Evolutionary conservation across 2,329 filamentous ascomycete genomes (phyloP).

Genomic region (Setomelanomma holmii): DNA sequence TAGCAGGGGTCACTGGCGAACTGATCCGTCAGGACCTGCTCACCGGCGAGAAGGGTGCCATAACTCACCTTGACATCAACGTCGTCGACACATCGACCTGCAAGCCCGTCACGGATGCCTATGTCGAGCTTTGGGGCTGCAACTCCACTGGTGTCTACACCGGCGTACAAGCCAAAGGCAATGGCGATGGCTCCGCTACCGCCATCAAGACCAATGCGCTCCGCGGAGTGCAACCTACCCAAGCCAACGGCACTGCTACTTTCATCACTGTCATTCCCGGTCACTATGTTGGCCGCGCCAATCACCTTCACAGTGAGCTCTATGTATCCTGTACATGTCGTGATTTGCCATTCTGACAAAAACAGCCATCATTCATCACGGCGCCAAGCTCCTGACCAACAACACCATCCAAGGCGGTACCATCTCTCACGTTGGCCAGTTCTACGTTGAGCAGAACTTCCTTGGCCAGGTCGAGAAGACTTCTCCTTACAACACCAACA

Average conservation of each 20-base stretch:
- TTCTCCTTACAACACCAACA: constrained; percentile 55
- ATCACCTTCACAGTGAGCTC: constrained; percentile 42
- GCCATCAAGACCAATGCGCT: constrained; percentile 50
- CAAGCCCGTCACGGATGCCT: constrained; percentile 58
- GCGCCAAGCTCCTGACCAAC: constrained; percentile 53
- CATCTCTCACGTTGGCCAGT: constrained; percentile 67
- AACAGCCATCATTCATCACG: constrained; percentile 47
- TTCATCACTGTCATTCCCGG: constrained; percentile 59
- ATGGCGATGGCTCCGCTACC: constrained; percentile 37
- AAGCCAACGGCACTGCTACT: constrained; percentile 56
- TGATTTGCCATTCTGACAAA: neutral
- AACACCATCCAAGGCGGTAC: constrained; percentile 60
- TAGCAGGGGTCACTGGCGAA: constrained; percentile 56
- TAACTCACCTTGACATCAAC: constrained; percentile 61
- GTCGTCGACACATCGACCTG: constrained; percentile 62
- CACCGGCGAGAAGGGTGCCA: constrained; percentile 58
- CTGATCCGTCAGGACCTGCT: constrained; percentile 58
- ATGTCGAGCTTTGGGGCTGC: constrained; percentile 60
- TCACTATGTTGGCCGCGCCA: constrained; percentile 45
- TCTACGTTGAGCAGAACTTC: constrained; percentile 69
- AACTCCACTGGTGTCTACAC: constrained; percentile 54
- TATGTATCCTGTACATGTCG: too few species aligned
- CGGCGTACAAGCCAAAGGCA: constrained; percentile 51
- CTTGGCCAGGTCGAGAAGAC: constrained; percentile 59
- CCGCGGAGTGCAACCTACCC: constrained; percentile 57